Conservation (phyloP, 1,284 basidiomycete species). For the Boletus mariae region DNA sequence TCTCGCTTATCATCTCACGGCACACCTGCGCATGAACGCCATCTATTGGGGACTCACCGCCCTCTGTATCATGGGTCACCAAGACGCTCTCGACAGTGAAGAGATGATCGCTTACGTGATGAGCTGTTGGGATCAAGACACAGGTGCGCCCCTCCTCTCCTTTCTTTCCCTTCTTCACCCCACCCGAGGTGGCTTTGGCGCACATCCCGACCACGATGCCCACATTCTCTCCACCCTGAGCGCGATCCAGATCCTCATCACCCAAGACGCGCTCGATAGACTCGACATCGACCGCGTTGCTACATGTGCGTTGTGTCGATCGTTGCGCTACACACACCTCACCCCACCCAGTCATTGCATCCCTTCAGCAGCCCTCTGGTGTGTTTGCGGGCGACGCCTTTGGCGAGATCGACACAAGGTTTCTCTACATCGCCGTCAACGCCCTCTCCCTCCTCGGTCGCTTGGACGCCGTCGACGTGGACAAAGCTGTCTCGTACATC, state of each 20-base stretch:
- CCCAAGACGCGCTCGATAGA: conserved; percentile 76
- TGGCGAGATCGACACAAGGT: conserved; percentile 91
- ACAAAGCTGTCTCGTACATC: conserved; percentile 74
- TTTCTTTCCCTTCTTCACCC: conserved; percentile 1
- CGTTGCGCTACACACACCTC: background rate
- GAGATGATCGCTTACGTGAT: conserved; percentile 90
- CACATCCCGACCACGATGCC: conserved; percentile 91
- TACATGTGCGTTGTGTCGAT: conserved; percentile 51
- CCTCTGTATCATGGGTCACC: conserved; percentile 73
- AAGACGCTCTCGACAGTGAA: conserved; percentile 75
- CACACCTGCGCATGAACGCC: conserved; percentile 93
- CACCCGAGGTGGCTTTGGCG: conserved; percentile 81
- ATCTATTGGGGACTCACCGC: conserved; percentile 96
- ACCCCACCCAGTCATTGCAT: conserved; percentile 65
- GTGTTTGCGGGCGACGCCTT: conserved; percentile 88
- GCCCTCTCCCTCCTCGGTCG: conserved; percentile 80
- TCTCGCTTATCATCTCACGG: conserved; percentile 88
- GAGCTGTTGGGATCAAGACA: conserved; percentile 90
- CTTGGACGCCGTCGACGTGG: conserved; percentile 58
- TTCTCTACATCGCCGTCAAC: conserved; percentile 83
- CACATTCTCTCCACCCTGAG: conserved; percentile 86
- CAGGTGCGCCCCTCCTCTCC: conserved; percentile 52
- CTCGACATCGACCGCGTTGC: conserved; percentile 70
- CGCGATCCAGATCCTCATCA: conserved; percentile 89
- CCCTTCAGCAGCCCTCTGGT: conserved; percentile 81